Percentiles rank a stretch among this genome's conserved stretches.
phyloP scores from a whole-genome alignment of 2,329 filamentous ascomycete species.

The Drechmeria coniospora region DNA sequence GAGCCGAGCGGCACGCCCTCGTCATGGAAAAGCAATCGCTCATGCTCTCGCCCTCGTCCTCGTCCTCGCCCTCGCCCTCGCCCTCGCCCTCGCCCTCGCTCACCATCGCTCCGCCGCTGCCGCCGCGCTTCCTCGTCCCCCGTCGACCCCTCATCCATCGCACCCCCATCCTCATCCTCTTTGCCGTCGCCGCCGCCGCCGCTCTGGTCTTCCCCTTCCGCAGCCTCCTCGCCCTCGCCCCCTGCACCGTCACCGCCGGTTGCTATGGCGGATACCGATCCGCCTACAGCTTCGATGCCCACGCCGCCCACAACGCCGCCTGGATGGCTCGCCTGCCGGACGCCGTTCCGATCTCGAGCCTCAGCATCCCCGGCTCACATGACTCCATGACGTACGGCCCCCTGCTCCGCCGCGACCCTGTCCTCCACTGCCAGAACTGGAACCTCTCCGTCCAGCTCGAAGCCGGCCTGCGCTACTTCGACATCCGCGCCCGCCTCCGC shows the following conservation, averaged over 20 bases:
- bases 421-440: constrained; percentile 31
- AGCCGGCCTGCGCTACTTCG: constrained; percentile 32
- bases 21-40: neutral
- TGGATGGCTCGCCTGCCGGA: constrained; percentile 32
- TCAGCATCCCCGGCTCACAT: constrained; percentile 37
- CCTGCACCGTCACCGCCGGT: constrained; percentile 12
- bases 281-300: constrained; percentile 26
- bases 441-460: constrained; percentile 27
- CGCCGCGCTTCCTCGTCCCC: constrained; percentile 6
- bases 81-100: constrained; percentile 2
- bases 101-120: constrained; percentile 1
- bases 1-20: neutral
- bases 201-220: constrained; percentile 1
- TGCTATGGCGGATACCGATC: constrained; percentile 15
- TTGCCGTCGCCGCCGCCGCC: constrained; percentile 4
- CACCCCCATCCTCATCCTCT: constrained; percentile 6
- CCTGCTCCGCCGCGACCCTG: constrained; percentile 13
- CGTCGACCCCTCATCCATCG: constrained; percentile 6
- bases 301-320: constrained; percentile 13
- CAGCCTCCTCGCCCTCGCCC: constrained; percentile 10
- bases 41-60: neutral
- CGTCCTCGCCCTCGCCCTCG: neutral
- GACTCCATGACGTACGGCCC: constrained; percentile 35
- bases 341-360: constrained; percentile 21
- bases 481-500: constrained; percentile 29